Conservation (phyloP, 2,329 filamentous ascomycete genomes). For the Pseudogymnoascus pannorum region DNA sequence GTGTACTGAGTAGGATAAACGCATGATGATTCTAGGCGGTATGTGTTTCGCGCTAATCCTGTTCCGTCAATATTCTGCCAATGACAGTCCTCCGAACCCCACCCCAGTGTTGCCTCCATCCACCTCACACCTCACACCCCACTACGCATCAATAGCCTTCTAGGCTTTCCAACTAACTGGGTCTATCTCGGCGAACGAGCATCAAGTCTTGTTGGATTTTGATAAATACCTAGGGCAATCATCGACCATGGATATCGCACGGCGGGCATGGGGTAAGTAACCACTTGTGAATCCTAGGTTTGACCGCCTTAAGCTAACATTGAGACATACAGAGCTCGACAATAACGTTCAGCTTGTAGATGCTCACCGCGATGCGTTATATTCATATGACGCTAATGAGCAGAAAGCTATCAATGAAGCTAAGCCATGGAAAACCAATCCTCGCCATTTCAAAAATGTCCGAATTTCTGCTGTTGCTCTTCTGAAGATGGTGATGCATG, state of each 20-base stretch:
- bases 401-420: conserved; percentile 59
- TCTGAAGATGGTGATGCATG: conserved; percentile 99
- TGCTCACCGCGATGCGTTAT: conserved; percentile 81
- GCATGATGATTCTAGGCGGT: conserved; percentile 6
- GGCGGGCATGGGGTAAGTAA: conserved; percentile 53
- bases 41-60: not conserved
- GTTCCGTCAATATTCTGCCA: not conserved
- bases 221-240: not conserved
- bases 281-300: conserved; percentile 15
- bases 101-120: not conserved
- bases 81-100: not conserved
- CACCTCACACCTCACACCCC: not conserved
- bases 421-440: conserved; percentile 70
- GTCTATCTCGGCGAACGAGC: not conserved
- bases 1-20: not conserved
- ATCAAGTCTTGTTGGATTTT: not conserved
- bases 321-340: conserved; percentile 63
- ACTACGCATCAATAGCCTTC: not conserved
- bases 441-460: conserved; percentile 85
- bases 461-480: conserved; percentile 90
- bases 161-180: not conserved
- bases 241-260: conserved; percentile 49
- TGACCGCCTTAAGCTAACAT: conserved; percentile 20
- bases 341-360: conserved; percentile 81
- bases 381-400: conserved; percentile 64